Percentiles rank a stretch among this genome's conserved stretches.
phyloP scores from a whole-genome alignment of 2,329 filamentous ascomycete genomes.

The Clonostachys rhizophaga region DNA sequence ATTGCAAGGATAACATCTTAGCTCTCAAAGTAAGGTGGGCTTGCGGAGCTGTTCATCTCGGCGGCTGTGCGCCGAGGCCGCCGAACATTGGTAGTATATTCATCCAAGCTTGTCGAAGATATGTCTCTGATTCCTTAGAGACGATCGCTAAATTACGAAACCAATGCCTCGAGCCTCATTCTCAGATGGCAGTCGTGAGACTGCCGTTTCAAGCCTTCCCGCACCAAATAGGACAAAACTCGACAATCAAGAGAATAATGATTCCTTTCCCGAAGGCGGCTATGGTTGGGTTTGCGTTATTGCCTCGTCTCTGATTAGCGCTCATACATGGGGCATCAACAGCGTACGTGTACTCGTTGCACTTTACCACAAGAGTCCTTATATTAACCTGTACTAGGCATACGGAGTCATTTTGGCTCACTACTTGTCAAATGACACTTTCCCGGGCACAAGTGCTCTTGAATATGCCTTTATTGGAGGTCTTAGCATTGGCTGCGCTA shows the following conservation, averaged over 20 bases:
- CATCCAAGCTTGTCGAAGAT: no score
- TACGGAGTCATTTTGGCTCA: conserved; percentile 53
- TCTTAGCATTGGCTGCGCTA: conserved; percentile 40
- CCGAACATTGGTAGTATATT: no score
- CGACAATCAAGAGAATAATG: neutral
- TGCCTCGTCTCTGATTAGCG: neutral
- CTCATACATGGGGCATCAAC: conserved; percentile 27
- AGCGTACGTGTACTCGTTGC: conserved; percentile 13
- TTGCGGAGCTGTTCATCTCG: no score
- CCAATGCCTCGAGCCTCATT: no score
- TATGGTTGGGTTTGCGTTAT: conserved; percentile 1
- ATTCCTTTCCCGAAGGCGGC: neutral
- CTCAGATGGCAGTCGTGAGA: no score
- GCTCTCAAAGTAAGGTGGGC: no score
- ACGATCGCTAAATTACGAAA: no score
- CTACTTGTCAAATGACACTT: conserved; percentile 46
- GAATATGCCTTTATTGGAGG: conserved; percentile 58
- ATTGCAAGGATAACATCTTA: no score
- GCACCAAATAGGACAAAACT: no score
- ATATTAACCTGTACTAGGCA: conserved; percentile 16
- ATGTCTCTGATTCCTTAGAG: no score
- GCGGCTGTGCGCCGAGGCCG: no score
- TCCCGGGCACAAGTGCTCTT: conserved; percentile 43
- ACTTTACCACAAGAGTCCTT: neutral
- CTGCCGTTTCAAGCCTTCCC: no score